Percentiles rank a stretch among this genome's conserved stretches.
Conservation (phyloP, 352 stramenopile species). For the Phytophthora kernoviae region DNA sequence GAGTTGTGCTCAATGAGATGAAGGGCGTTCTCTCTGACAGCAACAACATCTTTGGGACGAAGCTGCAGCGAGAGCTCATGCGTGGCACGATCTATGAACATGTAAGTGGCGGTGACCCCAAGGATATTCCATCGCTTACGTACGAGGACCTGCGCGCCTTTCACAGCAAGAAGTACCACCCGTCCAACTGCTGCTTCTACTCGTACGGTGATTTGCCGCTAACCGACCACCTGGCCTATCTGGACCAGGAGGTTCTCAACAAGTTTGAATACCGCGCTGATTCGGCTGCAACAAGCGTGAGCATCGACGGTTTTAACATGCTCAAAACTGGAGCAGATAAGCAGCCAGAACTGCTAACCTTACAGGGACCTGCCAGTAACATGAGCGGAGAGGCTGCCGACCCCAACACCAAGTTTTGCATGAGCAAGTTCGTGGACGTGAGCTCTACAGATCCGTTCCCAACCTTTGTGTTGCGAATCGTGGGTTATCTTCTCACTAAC, state of each 20-base stretch:
- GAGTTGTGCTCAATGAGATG: conserved; percentile 99
- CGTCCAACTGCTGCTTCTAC: conserved; percentile 90
- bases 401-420: conserved; percentile 83
- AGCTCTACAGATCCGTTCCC: conserved; percentile 72
- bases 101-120: conserved; percentile 79
- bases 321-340: conserved; percentile 23
- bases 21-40: conserved; percentile 97
- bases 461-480: conserved; percentile 80
- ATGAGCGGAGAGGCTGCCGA: conserved; percentile 57
- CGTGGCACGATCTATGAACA: conserved; percentile 86
- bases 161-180: conserved; percentile 87
- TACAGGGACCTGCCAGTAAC: conserved; percentile 66
- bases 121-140: conserved; percentile 71
- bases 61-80: conserved; percentile 93
- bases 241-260: conserved; percentile 70
- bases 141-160: conserved; percentile 83
- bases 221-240: conserved; percentile 72
- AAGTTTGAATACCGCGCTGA: conserved; percentile 67
- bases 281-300: conserved; percentile 55
- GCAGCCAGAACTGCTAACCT: conserved; percentile 35
- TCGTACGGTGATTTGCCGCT: conserved; percentile 89
- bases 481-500: conserved; percentile 81
- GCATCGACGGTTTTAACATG: conserved; percentile 49
- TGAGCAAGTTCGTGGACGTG: conserved; percentile 72
- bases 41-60: conserved; percentile 92